Percentiles rank a stretch among this genome's conserved stretches.
These are phyloP conservation scores for Eutrema salsugineum DNA, from an alignment of 441 rosid genomes.

Conservation along the genomic window DNA sequence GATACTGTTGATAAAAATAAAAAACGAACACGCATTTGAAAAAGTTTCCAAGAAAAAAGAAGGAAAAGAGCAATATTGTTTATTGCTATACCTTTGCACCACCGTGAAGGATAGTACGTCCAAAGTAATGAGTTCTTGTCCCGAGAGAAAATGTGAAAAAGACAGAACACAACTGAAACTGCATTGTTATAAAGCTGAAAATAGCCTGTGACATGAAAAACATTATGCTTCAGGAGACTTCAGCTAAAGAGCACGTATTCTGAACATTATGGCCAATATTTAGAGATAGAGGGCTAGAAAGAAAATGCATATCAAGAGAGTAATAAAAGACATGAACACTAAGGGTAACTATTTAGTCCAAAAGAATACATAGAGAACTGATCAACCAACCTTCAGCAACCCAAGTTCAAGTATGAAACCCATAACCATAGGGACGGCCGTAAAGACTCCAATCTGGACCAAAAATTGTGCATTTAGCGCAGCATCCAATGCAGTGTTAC, in stretches of 20 bases:
- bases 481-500: conserved; percentile 88
- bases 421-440: conserved; percentile 99
- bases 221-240: conserved; percentile 2
- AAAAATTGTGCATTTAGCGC: conserved; percentile 91
- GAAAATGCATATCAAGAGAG: not conserved
- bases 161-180: conserved; percentile 92
- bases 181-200: conserved; percentile 95
- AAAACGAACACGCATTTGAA: not conserved
- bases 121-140: conserved; percentile 96
- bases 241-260: not conserved
- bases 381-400: conserved; percentile 69
- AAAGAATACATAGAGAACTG: conserved; percentile 9
- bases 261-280: not conserved
- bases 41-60: not conserved
- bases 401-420: conserved; percentile 96
- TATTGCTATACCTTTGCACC: conserved; percentile 73
- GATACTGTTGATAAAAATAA: conserved; percentile 53
- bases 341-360: not conserved
- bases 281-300: not conserved
- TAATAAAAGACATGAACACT: not conserved
- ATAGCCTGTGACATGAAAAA: conserved; percentile 67
- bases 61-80: not conserved
- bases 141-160: conserved; percentile 98
- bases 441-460: conserved; percentile 96
- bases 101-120: conserved; percentile 98